These are phyloP conservation scores for Cenchrus fungigraminus DNA, from an alignment of 176 grass and related monocot genomes.

Conservation along the genomic window DNA sequence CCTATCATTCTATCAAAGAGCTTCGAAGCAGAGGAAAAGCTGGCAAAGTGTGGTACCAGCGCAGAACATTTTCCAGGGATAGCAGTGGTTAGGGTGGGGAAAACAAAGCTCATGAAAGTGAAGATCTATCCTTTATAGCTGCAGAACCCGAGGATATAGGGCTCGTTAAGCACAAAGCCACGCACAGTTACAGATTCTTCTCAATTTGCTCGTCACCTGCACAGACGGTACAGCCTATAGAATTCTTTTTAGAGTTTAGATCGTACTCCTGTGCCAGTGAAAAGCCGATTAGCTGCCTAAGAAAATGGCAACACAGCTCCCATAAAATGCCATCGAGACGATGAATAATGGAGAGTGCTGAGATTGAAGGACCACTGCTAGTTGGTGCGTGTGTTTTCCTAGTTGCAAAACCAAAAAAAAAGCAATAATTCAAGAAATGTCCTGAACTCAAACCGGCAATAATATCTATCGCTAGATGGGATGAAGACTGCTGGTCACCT, in stretches of 20 bases:
- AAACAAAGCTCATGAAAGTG: constrained; percentile 55
- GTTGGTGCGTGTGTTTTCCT: background rate
- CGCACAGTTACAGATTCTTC: constrained; percentile 47
- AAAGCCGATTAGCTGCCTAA: constrained; percentile 25
- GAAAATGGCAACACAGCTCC: constrained; percentile 26
- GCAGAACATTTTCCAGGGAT: constrained; percentile 31
- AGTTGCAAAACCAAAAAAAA: background rate
- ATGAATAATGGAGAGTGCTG: background rate
- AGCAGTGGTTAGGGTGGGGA: constrained; percentile 38
- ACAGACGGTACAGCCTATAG: constrained; percentile 42
- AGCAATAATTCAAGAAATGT: background rate
- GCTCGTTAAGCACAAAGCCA: constrained; percentile 46
- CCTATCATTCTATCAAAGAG: background rate
- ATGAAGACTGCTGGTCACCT: constrained; percentile 2
- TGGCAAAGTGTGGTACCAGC: constrained; percentile 24
- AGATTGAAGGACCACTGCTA: constrained; percentile 5
- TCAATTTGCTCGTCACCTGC: constrained; percentile 40
- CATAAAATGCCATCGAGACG: constrained; percentile 43
- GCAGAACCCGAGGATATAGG: constrained; percentile 38
- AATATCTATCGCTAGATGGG: background rate
- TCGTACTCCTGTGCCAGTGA: constrained; percentile 50
- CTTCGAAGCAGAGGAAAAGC: constrained; percentile 31
- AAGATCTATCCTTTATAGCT: constrained; percentile 41
- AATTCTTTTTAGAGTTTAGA: constrained; percentile 43
- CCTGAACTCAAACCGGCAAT: background rate